phyloP scores from a whole-genome alignment of 345 rosid species.

The Geranium rotundifolium region DNA sequence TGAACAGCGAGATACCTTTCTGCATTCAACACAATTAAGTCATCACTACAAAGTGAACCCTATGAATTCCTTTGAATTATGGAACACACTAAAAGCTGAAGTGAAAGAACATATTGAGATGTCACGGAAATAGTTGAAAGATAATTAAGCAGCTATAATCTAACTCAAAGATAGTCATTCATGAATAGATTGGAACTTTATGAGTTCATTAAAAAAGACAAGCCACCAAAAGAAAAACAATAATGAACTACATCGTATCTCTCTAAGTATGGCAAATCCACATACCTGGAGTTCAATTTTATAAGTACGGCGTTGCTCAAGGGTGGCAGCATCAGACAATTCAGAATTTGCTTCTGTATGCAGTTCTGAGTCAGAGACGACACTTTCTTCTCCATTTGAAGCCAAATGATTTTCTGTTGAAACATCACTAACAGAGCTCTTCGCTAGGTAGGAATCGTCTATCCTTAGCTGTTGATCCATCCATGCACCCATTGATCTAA shows the following conservation, averaged over 20 bases:
- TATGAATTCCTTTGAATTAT: constrained; percentile 2
- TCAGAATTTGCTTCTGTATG: constrained; percentile 57
- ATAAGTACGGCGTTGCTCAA: constrained; percentile 84
- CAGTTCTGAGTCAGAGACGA: constrained; percentile 45
- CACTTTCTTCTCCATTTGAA: constrained; percentile 52
- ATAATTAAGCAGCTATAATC: background rate
- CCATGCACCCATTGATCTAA: constrained; percentile 85
- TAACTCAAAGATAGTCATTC: too few relatives aligned
- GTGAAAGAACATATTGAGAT: background rate
- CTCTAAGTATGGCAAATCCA: background rate
- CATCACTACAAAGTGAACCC: constrained; percentile 16
- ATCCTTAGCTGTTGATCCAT: constrained; percentile 76
- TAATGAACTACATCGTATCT: background rate
- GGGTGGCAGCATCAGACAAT: constrained; percentile 66
- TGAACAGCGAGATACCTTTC: constrained; percentile 81
- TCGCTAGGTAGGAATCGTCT: constrained; percentile 45
- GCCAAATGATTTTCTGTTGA: constrained; percentile 26
- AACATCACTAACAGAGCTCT: constrained; percentile 43
- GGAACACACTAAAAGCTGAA: background rate
- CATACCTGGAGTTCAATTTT: constrained; percentile 89
- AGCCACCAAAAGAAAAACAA: constrained; percentile 1
- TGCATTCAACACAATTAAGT: constrained; percentile 38
- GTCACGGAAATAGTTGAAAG: background rate
- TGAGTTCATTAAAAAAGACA: too few relatives aligned
- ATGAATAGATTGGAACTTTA: too few relatives aligned